Evolutionary conservation across 75 land plant genomes (phyloP).

Genomic region (Sequoia sempervirens): DNA sequence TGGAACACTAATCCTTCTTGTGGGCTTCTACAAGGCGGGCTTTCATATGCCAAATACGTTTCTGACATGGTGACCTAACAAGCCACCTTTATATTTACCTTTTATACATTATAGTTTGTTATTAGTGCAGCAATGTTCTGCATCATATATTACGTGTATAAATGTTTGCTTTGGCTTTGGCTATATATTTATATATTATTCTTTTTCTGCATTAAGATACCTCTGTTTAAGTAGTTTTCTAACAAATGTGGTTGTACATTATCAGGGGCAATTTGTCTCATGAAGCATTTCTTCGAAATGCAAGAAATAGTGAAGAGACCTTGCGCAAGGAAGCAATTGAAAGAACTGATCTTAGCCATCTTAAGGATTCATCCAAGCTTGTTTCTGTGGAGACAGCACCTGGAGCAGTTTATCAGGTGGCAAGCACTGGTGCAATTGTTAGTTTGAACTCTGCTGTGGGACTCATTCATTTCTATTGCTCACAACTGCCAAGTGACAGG

Average conservation of each 20-base stretch:
- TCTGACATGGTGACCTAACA: too few relatives aligned
- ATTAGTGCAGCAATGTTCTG: background rate
- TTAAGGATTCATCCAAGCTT: slow-evolving; percentile 59
- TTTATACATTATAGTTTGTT: background rate
- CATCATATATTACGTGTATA: background rate
- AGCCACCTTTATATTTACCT: too few relatives aligned
- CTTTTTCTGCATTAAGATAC: background rate
- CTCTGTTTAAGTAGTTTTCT: background rate
- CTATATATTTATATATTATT: background rate
- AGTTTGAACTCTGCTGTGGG: slow-evolving; percentile 99
- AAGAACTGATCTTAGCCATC: slow-evolving; percentile 86
- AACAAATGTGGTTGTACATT: background rate
- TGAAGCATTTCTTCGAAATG: slow-evolving; percentile 85
- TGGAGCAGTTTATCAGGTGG: slow-evolving; percentile 85
- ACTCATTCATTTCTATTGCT: slow-evolving; percentile 91
- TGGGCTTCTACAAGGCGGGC: too few relatives aligned
- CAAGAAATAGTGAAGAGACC: slow-evolving; percentile 97
- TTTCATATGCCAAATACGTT: too few relatives aligned
- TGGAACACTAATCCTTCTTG: too few relatives aligned
- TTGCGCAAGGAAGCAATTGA: slow-evolving; percentile 95
- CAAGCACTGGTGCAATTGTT: slow-evolving; percentile 94
- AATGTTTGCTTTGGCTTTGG: background rate
- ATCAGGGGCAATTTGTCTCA: slow-evolving; percentile 85
- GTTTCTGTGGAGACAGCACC: slow-evolving; percentile 48
- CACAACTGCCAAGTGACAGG: slow-evolving; percentile 99